These are phyloP conservation scores for Pharnaceum exiguum DNA, from an alignment of 148 eudicot species.

Conservation along the genomic window DNA sequence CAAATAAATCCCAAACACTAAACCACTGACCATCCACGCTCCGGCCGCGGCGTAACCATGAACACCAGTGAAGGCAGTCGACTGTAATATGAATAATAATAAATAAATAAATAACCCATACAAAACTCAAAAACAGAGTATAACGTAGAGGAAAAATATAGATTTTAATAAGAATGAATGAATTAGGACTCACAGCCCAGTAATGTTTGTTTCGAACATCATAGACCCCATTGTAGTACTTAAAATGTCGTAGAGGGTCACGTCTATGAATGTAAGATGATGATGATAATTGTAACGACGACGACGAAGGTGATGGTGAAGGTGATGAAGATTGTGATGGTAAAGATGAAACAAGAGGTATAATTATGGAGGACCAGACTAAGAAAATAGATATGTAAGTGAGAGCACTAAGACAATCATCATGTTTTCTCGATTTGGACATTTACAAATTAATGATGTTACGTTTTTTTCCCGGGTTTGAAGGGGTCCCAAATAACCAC, in stretches of 20 bases:
- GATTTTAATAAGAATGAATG: too few species aligned
- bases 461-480: not conserved
- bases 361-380: conserved; percentile 21
- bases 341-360: conserved; percentile 16
- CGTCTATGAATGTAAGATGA: conserved; percentile 27
- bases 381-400: conserved; percentile 16
- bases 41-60: conserved; percentile 68
- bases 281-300: too few species aligned
- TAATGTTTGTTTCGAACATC: conserved; percentile 61
- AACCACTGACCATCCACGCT: conserved; percentile 51
- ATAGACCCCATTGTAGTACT: conserved; percentile 44
- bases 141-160: not conserved
- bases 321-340: conserved; percentile 7
- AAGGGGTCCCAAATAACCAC: conserved; percentile 1
- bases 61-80: conserved; percentile 65
- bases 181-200: conserved; percentile 66
- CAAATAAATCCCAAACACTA: conserved; percentile 43
- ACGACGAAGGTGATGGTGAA: not conserved
- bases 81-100: conserved; percentile 29
- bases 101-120: not conserved
- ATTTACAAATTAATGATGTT: conserved; percentile 15
- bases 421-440: conserved; percentile 24
- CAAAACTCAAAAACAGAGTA: not conserved
- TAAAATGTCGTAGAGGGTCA: conserved; percentile 45
- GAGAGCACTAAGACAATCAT: not conserved